A percentile compares a stretch with the other conserved stretches of the same genome.
Evolutionary conservation across 345 rosid species (phyloP).

Genomic region (Rubroshorea leprosula): DNA sequence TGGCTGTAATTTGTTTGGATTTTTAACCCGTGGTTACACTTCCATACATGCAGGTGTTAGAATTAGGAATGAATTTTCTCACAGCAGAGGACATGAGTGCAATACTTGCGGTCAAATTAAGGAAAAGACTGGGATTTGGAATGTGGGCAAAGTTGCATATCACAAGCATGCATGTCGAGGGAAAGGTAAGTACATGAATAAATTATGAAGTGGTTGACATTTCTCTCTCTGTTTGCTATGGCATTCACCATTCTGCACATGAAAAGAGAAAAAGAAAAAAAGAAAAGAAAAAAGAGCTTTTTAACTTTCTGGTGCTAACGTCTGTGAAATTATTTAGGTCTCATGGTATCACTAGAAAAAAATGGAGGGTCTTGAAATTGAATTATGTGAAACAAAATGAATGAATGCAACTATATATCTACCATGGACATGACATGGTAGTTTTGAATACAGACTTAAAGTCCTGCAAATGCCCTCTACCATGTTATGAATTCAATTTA

Average conservation of each 20-base stretch:
- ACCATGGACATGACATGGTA: no score
- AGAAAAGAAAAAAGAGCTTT: no score
- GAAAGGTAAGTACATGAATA: conserved; percentile 51
- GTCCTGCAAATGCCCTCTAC: no score
- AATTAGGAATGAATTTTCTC: conserved; percentile 83
- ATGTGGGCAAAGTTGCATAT: conserved; percentile 88
- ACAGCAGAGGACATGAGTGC: conserved; percentile 96
- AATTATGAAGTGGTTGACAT: background rate
- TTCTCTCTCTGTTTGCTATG: conserved; percentile 39
- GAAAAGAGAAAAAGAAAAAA: no score
- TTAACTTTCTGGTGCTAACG: no score
- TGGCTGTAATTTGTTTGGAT: background rate
- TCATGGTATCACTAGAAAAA: no score
- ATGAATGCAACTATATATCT: no score
- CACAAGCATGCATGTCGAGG: conserved; percentile 95
- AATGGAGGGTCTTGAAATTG: no score
- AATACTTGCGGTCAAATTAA: conserved; percentile 75
- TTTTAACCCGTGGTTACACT: background rate
- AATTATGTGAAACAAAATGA: no score
- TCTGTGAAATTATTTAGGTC: no score
- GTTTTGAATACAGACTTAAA: no score
- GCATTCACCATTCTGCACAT: conserved; percentile 94
- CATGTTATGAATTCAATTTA: no score
- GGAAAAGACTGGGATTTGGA: conserved; percentile 89
- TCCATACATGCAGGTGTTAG: conserved; percentile 58